These are phyloP conservation scores for Cryptosporidium felis DNA, from an alignment of 169 alveolate species.

Conservation along the genomic window DNA sequence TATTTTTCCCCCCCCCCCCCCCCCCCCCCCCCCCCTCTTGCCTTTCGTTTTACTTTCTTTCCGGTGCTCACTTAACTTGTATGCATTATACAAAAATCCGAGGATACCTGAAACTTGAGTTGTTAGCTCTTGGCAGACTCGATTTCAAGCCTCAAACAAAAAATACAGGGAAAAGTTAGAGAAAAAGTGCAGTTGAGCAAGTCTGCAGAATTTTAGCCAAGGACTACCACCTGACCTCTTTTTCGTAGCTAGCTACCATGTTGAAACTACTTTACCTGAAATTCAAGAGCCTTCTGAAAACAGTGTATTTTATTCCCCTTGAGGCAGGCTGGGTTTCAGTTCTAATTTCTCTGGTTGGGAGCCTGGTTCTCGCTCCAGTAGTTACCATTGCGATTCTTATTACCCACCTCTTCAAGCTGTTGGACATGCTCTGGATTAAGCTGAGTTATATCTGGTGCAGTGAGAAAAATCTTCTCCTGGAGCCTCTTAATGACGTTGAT, in stretches of 20 bases:
- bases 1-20: conserved; percentile 12
- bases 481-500: conserved; percentile 55
- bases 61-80: not conserved
- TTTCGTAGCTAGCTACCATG: too few species aligned
- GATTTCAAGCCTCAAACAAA: not conserved
- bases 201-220: not conserved
- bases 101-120: not conserved
- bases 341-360: conserved; percentile 24
- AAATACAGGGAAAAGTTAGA: not conserved
- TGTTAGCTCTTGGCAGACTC: too few species aligned
- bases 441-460: conserved; percentile 17
- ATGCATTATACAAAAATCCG: not conserved
- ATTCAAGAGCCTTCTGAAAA: not conserved
- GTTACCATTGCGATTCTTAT: not conserved
- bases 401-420: conserved; percentile 16
- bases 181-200: not conserved
- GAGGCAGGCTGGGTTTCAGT: conserved; percentile 65
- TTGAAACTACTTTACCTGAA: not conserved
- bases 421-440: conserved; percentile 34
- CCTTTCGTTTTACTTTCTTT: too few species aligned
- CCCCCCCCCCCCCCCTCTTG: not conserved
- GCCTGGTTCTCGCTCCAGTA: conserved; percentile 23
- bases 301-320: conserved; percentile 34
- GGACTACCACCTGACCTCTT: too few species aligned
- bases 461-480: conserved; percentile 26